phyloP scores from a whole-genome alignment of 2,329 filamentous ascomycete genomes.

The Apiospora koreana region DNA sequence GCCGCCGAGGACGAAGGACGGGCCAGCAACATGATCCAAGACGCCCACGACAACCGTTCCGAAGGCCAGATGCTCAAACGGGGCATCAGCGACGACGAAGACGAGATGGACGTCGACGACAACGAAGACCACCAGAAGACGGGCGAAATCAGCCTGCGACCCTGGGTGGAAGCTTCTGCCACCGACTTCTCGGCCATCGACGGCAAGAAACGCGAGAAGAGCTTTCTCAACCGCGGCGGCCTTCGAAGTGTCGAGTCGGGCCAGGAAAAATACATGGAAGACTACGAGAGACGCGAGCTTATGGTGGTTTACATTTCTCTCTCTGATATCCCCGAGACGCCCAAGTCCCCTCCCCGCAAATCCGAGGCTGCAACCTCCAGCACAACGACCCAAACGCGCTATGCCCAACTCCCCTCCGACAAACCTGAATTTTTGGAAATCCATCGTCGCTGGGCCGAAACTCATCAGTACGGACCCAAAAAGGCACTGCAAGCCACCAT shows the following conservation, averaged over 20 bases:
- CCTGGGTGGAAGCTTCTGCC: slow-evolving; percentile 51
- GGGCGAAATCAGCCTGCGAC: slow-evolving; percentile 53
- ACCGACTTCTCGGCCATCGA: slow-evolving; percentile 51
- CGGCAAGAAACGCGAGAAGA: slow-evolving; percentile 46
- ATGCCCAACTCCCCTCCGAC: slow-evolving; percentile 39
- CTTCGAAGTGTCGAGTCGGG: slow-evolving; percentile 50
- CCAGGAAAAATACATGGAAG: slow-evolving; percentile 56
- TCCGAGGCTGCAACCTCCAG: slow-evolving; percentile 13
- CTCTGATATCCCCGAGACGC: slow-evolving; percentile 57
- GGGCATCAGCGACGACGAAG: slow-evolving; percentile 54
- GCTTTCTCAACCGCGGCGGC: slow-evolving; percentile 57
- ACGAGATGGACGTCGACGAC: slow-evolving; percentile 57
- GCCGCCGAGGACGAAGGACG: slow-evolving; percentile 70
- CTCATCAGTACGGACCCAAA: slow-evolving; percentile 42
- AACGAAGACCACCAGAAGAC: slow-evolving; percentile 48
- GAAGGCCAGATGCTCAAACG: slow-evolving; percentile 71
- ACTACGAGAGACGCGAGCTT: slow-evolving; percentile 59
- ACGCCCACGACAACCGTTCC: slow-evolving; percentile 71
- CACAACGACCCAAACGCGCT: slow-evolving; percentile 2
- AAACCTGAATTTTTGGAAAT: slow-evolving; percentile 49
- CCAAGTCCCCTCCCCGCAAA: slow-evolving; percentile 52
- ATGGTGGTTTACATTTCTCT: slow-evolving; percentile 60
- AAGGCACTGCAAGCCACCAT: slow-evolving; percentile 44
- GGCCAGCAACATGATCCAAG: slow-evolving; percentile 67
- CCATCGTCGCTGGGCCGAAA: slow-evolving; percentile 50